Conservation (phyloP, 1,139 yeast genomes). For the Kodamaea fungicola region DNA sequence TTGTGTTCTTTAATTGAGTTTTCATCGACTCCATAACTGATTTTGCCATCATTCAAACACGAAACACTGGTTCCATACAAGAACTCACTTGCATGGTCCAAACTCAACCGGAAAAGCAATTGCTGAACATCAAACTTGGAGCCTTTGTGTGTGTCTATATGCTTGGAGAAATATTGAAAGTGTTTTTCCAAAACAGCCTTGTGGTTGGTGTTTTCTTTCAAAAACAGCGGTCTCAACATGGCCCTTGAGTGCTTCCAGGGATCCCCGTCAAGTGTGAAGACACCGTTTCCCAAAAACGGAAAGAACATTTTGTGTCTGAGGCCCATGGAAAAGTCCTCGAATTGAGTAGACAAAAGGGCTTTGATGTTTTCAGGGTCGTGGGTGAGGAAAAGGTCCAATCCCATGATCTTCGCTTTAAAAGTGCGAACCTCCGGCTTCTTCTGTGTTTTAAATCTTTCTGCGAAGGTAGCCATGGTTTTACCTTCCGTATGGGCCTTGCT, state of each 20-base stretch:
- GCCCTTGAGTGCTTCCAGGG: slow-evolving; percentile 60
- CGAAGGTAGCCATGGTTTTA: slow-evolving; percentile 3
- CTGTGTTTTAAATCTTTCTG: slow-evolving; percentile 1
- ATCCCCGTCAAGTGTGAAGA: slow-evolving; percentile 52
- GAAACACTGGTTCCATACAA: slow-evolving; percentile 35
- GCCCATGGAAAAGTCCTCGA: slow-evolving; percentile 52
- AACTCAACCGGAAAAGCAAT: slow-evolving; percentile 35
- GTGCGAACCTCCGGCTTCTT: slow-evolving; percentile 10
- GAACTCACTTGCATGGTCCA: slow-evolving; percentile 41
- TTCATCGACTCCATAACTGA: slow-evolving; percentile 23
- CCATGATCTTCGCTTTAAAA: slow-evolving; percentile 13
- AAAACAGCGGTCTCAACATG: slow-evolving; percentile 57
- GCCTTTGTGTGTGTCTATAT: slow-evolving; percentile 22
- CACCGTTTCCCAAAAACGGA: slow-evolving; percentile 54
- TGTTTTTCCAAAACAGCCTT: slow-evolving; percentile 48
- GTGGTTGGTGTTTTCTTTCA: slow-evolving; percentile 53
- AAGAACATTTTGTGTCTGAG: slow-evolving; percentile 39
- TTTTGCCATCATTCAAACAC: slow-evolving; percentile 24
- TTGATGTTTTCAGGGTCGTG: slow-evolving; percentile 29
- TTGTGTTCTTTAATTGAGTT: slow-evolving; percentile 13
- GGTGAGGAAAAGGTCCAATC: slow-evolving; percentile 14
- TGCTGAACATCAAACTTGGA: slow-evolving; percentile 34
- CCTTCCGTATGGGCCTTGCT: slow-evolving; percentile 3
- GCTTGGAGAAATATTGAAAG: slow-evolving; percentile 34
- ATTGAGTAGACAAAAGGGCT: slow-evolving; percentile 42